Evolutionary conservation across 176 grass and related monocot genomes (phyloP).

Genomic region (Paspalum vaginatum): DNA sequence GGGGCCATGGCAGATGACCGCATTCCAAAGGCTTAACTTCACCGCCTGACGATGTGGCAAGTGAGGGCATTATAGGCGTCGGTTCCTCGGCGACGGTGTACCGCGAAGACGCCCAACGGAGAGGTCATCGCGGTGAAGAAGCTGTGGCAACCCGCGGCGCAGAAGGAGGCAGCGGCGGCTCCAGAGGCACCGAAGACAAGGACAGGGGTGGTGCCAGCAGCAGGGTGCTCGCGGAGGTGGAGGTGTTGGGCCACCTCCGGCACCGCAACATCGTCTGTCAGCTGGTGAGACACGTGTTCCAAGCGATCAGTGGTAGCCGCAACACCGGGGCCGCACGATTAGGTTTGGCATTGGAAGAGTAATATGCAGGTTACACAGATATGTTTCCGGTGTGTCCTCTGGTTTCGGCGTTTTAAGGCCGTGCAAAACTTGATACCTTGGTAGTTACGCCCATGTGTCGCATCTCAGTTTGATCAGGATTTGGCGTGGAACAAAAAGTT

Average conservation of each 20-base stretch:
- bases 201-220: background rate
- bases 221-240: constrained; percentile 64
- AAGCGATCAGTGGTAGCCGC: too few species aligned
- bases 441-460: too few species aligned
- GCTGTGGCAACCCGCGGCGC: constrained; percentile 62
- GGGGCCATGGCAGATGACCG: constrained; percentile 72
- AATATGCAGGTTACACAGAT: too few species aligned
- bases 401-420: too few species aligned
- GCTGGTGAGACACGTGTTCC: too few species aligned
- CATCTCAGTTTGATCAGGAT: too few species aligned
- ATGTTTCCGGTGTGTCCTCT: too few species aligned
- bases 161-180: constrained; percentile 36
- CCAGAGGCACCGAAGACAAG: background rate
- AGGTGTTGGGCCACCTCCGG: constrained; percentile 73
- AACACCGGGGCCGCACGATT: too few species aligned
- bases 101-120: constrained; percentile 83
- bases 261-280: constrained; percentile 97
- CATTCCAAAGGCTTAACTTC: constrained; percentile 81
- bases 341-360: too few species aligned
- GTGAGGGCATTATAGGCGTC: constrained; percentile 73
- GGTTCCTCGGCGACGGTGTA: constrained; percentile 83
- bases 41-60: constrained; percentile 83
- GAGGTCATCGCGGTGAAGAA: constrained; percentile 91
- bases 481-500: too few species aligned
- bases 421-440: too few species aligned